phyloP scores from a whole-genome alignment of 2,329 filamentous ascomycete genomes.

The Fusarium pilosicola region DNA sequence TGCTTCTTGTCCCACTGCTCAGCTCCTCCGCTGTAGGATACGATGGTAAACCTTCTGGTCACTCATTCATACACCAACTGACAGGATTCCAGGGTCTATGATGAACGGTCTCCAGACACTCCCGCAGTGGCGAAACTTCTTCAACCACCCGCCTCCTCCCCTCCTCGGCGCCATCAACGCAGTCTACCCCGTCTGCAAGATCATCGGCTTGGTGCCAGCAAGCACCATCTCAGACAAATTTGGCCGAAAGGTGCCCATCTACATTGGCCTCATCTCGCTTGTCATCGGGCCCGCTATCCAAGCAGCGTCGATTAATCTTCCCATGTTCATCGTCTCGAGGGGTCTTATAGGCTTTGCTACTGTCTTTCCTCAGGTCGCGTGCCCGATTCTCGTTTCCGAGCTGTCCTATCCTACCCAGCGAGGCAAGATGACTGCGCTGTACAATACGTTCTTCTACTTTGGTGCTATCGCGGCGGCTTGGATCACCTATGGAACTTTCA shows the following conservation, averaged over 20 bases:
- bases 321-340: no score
- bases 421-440: no score
- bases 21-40: neutral
- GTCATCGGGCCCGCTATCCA: no score
- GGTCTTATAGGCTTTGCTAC: no score
- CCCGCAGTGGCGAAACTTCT: neutral
- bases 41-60: fast-evolving
- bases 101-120: neutral
- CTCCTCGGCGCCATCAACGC: neutral
- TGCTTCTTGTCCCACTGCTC: neutral
- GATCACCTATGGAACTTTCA: no score
- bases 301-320: no score
- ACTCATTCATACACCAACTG: neutral
- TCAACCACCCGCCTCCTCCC: neutral
- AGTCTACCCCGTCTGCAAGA: neutral
- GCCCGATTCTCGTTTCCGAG: no score
- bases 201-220: neutral
- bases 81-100: neutral
- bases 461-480: no score
- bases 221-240: neutral
- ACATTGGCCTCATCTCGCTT: neutral
- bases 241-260: neutral
- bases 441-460: no score
- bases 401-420: no score
- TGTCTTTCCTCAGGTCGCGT: no score